Base-by-base conservation (phyloP, 495 filamentous ascomycete genomes). In the Hypoxylon fuscum region DNA sequence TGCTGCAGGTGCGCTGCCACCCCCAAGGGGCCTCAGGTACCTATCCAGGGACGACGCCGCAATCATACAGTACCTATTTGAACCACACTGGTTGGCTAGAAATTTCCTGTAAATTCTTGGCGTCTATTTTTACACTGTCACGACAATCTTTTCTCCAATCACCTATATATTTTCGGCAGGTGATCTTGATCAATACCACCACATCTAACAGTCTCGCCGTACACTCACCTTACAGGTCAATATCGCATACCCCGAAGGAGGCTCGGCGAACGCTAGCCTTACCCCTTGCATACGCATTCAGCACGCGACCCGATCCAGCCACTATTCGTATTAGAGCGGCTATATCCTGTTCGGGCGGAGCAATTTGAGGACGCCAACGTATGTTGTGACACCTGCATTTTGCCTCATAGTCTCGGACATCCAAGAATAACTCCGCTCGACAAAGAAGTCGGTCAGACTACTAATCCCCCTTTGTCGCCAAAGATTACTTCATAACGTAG, bases 161-260 rank as follows among this genome's bases (percentile, higher is more conserved):
- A 18, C 14, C 5, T 2, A 23, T 10, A 25, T 15, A n/a, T 18
- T 37, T 54, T 8, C 10, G 51, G 59, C 27, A 62, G 44, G 44
- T 38, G 34, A 55, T 52, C n/a, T 27, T 12, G 1, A n/a, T 29
- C 1, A 31, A 55, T 21, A 35, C 23, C 29, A 55, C 44, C 50
- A 22, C 31, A 34, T 61, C 50, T 62, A 25, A 51, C 40, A 49
- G 35, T 18, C 22, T 43, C 29, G 35, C 29, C 46, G 46, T 20
- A 50, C 25, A 15, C 17, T 41, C 9, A 25, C 55, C 25, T 51
- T 11, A 34, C 10, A 5, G 2, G 9, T 7, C n/a, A 31, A 31
- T 31, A 34, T 34, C 4, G 31, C 10, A 4, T 2, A 34, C 31
- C 31, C 31, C 31, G 31, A 34, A 34, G 31, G 31, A 34, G 31